These are phyloP conservation scores for Clonostachys chloroleuca DNA, from an alignment of 2,329 filamentous ascomycete genomes.

Conservation along the genomic window DNA sequence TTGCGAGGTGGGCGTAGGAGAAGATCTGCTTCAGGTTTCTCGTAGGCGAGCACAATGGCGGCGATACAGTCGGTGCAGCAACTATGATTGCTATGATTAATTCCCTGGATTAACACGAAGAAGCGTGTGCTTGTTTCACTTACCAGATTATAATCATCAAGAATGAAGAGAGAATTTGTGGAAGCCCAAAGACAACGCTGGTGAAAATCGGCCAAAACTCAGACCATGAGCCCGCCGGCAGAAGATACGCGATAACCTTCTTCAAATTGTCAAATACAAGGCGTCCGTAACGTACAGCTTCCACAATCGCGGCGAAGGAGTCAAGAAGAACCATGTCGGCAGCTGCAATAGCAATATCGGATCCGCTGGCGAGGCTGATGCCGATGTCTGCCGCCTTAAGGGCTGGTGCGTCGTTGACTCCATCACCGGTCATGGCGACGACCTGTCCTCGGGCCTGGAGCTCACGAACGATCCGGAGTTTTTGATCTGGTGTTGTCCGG, in stretches of 20 bases:
- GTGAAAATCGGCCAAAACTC: constrained; percentile 76
- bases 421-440: constrained; percentile 82
- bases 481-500: constrained; percentile 73
- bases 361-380: constrained; percentile 76
- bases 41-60: constrained; percentile 70
- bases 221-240: constrained; percentile 69
- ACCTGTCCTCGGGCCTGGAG: constrained; percentile 59
- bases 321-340: constrained; percentile 80
- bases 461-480: constrained; percentile 71
- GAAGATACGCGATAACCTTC: constrained; percentile 65
- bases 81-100: constrained; percentile 19
- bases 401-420: constrained; percentile 82
- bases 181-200: constrained; percentile 67
- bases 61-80: constrained; percentile 76
- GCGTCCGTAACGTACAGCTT: constrained; percentile 68
- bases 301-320: constrained; percentile 66
- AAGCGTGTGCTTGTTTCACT: constrained; percentile 2
- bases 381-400: constrained; percentile 79
- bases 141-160: constrained; percentile 66
- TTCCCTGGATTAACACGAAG: not conserved
- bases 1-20: constrained; percentile 65
- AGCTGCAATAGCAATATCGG: constrained; percentile 77
- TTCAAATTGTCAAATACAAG: constrained; percentile 78
- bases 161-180: constrained; percentile 69
- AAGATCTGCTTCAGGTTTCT: constrained; percentile 72